phyloP scores from a whole-genome alignment of 2,329 filamentous ascomycete species.

The Beauveria sp. region DNA sequence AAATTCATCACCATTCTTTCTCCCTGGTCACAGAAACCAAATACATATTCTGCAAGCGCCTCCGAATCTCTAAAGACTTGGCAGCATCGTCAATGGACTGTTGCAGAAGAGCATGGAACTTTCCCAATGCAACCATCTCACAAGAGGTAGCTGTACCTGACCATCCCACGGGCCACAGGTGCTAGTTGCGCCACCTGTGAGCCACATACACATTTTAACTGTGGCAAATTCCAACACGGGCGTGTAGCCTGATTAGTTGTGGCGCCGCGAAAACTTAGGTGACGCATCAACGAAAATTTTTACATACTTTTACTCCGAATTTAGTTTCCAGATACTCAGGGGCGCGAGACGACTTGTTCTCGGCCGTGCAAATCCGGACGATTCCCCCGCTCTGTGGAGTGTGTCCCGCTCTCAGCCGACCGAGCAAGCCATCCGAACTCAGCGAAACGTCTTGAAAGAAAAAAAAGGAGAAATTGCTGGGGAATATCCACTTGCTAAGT shows the following conservation, averaged over 20 bases:
- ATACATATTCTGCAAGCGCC: not conserved
- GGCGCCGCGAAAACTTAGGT: not conserved
- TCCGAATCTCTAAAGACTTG: not conserved
- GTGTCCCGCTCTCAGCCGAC: not conserved
- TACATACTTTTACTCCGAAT: too few relatives aligned
- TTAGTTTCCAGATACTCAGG: not conserved
- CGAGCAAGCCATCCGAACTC: not conserved
- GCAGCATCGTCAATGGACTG: too few relatives aligned
- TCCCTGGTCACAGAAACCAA: not conserved
- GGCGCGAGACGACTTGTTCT: not conserved
- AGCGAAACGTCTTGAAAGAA: not conserved
- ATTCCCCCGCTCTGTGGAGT: not conserved
- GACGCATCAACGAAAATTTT: not conserved
- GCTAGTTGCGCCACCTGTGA: slow-evolving; percentile 1
- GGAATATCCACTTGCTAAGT: not conserved
- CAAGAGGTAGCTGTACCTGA: not conserved
- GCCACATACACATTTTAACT: not conserved
- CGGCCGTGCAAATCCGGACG: not conserved
- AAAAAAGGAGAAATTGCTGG: not conserved
- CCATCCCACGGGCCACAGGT: not conserved
- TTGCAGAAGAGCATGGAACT: not conserved
- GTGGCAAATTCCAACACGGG: not conserved
- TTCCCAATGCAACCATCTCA: not conserved
- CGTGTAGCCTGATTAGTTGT: not conserved
- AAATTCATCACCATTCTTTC: not conserved